Conservation (phyloP, 345 rosid genomes). For the Pugionium dolabratum region DNA sequence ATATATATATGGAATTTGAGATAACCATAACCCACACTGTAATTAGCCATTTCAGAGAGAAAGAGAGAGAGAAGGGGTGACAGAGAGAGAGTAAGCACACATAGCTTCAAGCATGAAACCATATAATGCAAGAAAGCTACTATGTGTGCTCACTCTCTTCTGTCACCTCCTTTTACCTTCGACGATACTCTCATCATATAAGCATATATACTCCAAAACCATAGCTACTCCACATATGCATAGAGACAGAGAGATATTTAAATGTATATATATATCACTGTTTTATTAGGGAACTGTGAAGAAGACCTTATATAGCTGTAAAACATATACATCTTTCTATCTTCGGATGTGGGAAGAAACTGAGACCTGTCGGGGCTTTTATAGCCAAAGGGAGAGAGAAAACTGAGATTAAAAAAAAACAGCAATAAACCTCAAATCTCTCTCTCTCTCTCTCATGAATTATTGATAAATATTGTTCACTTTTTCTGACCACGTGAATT, state of each 20-base stretch:
- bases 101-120: constrained; percentile 72
- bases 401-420: not conserved
- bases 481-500: constrained; percentile 28
- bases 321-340: constrained; percentile 18
- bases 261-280: not conserved
- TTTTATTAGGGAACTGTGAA: constrained; percentile 1
- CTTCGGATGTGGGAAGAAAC: constrained; percentile 42
- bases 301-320: not conserved
- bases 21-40: too few relatives aligned
- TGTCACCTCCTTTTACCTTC: constrained; percentile 54
- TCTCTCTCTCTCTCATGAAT: constrained; percentile 22
- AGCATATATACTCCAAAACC: not conserved
- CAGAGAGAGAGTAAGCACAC: constrained; percentile 92
- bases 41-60: too few relatives aligned
- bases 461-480: constrained; percentile 33
- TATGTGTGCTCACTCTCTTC: constrained; percentile 56
- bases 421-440: constrained; percentile 28
- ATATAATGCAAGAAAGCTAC: constrained; percentile 66
- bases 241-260: too few relatives aligned
- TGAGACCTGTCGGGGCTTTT: constrained; percentile 44
- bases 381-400: constrained; percentile 36
- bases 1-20: too few relatives aligned
- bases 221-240: not conserved
- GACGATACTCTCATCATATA: not conserved
- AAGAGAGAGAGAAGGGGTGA: constrained; percentile 50